These are phyloP conservation scores for Acacia concinna DNA, from an alignment of 331 rosid species.

Conservation along the genomic window DNA sequence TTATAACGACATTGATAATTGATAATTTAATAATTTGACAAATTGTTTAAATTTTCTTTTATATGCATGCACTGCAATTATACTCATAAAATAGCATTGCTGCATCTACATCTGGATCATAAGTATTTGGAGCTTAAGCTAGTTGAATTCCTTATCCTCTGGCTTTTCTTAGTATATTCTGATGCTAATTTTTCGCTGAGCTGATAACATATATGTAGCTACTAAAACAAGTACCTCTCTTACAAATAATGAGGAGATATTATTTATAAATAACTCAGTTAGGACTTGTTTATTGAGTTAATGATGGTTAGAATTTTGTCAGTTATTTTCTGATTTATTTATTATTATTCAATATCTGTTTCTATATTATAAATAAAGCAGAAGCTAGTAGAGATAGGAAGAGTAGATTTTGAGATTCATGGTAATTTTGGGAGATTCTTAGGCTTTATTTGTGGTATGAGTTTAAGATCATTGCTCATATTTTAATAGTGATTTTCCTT, in stretches of 20 bases:
- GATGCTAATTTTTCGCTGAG: slow-evolving; percentile 14
- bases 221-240: neutral
- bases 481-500: neutral
- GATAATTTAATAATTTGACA: neutral
- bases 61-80: neutral
- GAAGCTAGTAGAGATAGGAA: neutral
- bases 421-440: neutral
- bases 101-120: neutral
- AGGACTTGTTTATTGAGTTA: neutral
- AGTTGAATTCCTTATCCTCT: slow-evolving; percentile 16
- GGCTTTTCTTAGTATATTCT: slow-evolving; percentile 17
- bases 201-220: neutral
- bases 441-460: neutral
- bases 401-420: neutral
- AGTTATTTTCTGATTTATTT: no score
- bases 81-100: neutral
- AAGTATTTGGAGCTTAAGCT: slow-evolving; percentile 9
- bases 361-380: no score
- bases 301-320: neutral
- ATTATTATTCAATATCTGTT: no score
- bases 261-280: neutral
- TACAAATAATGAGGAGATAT: neutral
- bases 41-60: neutral
- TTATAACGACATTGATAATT: no score
- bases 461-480: neutral